Percentiles rank a stretch among this genome's conserved stretches.
Evolutionary conservation across 345 rosid genomes (phyloP).

Genomic region (Luvunga scandens): DNA sequence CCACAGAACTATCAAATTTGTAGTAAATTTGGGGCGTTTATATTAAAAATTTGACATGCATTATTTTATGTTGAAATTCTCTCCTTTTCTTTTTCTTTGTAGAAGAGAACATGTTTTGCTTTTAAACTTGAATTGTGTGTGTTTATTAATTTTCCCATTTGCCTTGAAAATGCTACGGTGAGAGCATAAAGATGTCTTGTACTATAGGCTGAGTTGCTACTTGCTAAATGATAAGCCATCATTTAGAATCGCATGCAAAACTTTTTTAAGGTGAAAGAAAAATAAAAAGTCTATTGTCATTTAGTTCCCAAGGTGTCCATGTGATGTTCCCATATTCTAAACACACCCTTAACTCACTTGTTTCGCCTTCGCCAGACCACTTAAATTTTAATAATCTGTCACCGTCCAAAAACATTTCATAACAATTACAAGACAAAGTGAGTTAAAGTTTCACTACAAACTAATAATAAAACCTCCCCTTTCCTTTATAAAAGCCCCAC

Average conservation of each 20-base stretch:
- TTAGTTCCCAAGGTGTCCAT: constrained; percentile 30
- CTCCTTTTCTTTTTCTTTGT: too few species aligned
- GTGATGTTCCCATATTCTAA: constrained; percentile 42
- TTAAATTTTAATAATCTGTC: constrained; percentile 31
- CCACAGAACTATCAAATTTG: too few species aligned
- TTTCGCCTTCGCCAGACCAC: constrained; percentile 33
- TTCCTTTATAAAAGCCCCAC: constrained; percentile 31
- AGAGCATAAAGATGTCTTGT: neutral
- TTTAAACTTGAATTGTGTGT: neutral
- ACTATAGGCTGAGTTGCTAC: neutral
- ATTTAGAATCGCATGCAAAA: neutral
- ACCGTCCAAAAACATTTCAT: constrained; percentile 32
- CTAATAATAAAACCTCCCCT: neutral
- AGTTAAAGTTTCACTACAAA: constrained; percentile 1
- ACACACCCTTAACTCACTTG: constrained; percentile 38
- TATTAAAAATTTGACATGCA: too few species aligned
- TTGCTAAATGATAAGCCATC: neutral
- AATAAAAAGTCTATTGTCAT: neutral
- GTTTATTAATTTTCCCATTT: neutral
- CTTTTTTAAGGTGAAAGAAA: neutral
- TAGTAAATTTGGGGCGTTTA: too few species aligned
- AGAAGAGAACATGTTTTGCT: too few species aligned
- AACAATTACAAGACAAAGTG: constrained; percentile 20
- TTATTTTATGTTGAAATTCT: too few species aligned
- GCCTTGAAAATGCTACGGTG: neutral